Evolutionary conservation across 768 basidiomycete species (phyloP), one percentile per base, ranked within the genome.

Genomic region (Xerocomellus amylosporus): DNA sequence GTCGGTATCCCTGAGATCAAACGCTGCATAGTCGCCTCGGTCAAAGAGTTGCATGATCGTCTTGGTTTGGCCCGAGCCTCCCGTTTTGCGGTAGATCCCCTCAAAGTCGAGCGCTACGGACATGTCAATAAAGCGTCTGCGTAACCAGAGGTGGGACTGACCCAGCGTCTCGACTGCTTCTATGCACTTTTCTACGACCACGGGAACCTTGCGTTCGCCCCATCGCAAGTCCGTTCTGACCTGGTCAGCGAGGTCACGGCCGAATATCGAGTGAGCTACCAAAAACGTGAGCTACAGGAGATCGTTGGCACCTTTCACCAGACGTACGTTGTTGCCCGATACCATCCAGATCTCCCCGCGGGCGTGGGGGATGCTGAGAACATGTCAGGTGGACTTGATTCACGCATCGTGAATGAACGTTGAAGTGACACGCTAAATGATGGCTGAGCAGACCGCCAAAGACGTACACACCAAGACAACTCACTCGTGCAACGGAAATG

Each of bases 61-160:
- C 75, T 96, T 96, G 34, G 92, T 89, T 64, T 95, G 95, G 3
- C 89, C 82, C 28, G 90, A 86, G 3, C 97, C 97, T 30, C 97
- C 97, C 0, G 88, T 93, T 75, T 99, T 99, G 58, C 97, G 92
- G 71, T 99, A 99, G 59, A 99, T 93, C 12, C 97, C 97, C 71
- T 99, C 97, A 65, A 94, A 94, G 55, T 97, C 93, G 74, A 98
- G 80, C 5, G 90, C 95, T 91, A 48, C 30, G 30, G 28, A 46
- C n/a, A 26, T 13, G 53, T 59, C 30, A 63, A 15, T 30, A 44
- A 49, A 20, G 34, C 6, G 40, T 22, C 15, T 17, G 14, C 3
- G 40, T 24, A 20, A 10, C 34, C 2, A 14, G 46, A 8, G 34
- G 4, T 33, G 14, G 26, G 36, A 73, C 87, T 51, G 59, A 94